Evolutionary conservation across 2,329 filamentous ascomycete species (phyloP).

Genomic region (Aspergillus brunneoviolaceus): DNA sequence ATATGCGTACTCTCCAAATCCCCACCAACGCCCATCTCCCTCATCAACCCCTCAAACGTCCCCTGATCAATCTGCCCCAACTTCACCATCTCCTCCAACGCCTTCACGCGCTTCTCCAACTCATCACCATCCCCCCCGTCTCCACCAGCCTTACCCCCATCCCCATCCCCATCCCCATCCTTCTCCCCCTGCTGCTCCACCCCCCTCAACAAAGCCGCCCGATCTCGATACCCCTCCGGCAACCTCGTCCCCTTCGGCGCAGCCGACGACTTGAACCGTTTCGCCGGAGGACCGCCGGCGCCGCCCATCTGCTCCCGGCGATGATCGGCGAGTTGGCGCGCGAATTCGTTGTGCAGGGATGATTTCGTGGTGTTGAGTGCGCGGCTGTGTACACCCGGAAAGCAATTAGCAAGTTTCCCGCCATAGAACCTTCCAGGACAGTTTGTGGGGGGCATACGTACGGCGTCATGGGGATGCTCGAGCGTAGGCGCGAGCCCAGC

Average conservation of each 20-base stretch:
- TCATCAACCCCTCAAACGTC: constrained; percentile 72
- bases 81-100: constrained; percentile 78
- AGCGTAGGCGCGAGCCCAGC: constrained; percentile 73
- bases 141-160: no score
- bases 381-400: constrained; percentile 51
- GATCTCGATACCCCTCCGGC: constrained; percentile 78
- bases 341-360: constrained; percentile 61
- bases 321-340: constrained; percentile 77
- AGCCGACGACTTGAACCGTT: constrained; percentile 71
- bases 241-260: constrained; percentile 81
- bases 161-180: not conserved
- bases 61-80: constrained; percentile 77
- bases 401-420: constrained; percentile 7
- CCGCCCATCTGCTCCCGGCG: constrained; percentile 47
- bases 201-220: constrained; percentile 64
- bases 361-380: constrained; percentile 54
- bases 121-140: no score
- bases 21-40: constrained; percentile 74
- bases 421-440: not conserved
- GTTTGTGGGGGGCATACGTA: constrained; percentile 45
- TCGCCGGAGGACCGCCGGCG: constrained; percentile 49
- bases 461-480: constrained; percentile 94
- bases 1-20: constrained; percentile 79
- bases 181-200: constrained; percentile 50
- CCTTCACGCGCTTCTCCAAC: constrained; percentile 66